Evolutionary conservation across 2,329 filamentous ascomycete genomes (phyloP).

Genomic region (Graphiopsis chlorocephala): DNA sequence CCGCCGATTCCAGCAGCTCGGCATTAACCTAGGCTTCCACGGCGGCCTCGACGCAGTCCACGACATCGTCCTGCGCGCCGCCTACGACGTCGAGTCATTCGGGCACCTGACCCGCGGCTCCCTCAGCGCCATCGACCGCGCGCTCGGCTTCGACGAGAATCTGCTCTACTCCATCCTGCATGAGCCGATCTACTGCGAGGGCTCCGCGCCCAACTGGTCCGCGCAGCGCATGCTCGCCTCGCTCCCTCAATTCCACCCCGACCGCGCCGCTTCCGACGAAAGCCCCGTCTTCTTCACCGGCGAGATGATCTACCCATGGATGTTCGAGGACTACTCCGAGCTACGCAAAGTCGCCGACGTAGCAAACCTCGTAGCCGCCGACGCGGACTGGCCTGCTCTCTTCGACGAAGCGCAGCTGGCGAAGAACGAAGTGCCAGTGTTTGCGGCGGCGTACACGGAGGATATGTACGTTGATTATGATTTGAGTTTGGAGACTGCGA

Average conservation of each 20-base stretch:
- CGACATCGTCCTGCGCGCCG: slow-evolving; percentile 66
- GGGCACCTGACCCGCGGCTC: slow-evolving; percentile 72
- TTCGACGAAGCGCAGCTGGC: slow-evolving; percentile 73
- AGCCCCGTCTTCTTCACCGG: slow-evolving; percentile 75
- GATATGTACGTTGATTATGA: slow-evolving; percentile 91
- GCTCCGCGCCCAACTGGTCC: slow-evolving; percentile 69
- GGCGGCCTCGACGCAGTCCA: slow-evolving; percentile 76
- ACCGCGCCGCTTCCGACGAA: slow-evolving; percentile 33
- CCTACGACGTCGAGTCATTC: slow-evolving; percentile 72
- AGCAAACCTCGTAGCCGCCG: slow-evolving; percentile 67
- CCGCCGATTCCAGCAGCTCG: slow-evolving; percentile 71
- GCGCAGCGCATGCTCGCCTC: slow-evolving; percentile 61
- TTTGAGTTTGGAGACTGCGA: slow-evolving; percentile 70
- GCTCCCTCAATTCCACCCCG: slow-evolving; percentile 48
- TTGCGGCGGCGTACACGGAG: slow-evolving; percentile 77
- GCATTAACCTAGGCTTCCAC: slow-evolving; percentile 74
- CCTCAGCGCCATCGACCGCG: slow-evolving; percentile 65
- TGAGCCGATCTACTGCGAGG: slow-evolving; percentile 81
- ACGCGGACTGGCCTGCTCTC: slow-evolving; percentile 68
- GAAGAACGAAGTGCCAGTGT: slow-evolving; percentile 79
- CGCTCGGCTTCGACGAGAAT: slow-evolving; percentile 68
- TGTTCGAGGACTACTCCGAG: slow-evolving; percentile 78
- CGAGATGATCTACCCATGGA: slow-evolving; percentile 87
- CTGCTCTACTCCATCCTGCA: slow-evolving; percentile 85
- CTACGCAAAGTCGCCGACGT: slow-evolving; percentile 66